Evolutionary conservation across 257 asterid genomes (phyloP).

Genomic region (Ligustrum vulgare): DNA sequence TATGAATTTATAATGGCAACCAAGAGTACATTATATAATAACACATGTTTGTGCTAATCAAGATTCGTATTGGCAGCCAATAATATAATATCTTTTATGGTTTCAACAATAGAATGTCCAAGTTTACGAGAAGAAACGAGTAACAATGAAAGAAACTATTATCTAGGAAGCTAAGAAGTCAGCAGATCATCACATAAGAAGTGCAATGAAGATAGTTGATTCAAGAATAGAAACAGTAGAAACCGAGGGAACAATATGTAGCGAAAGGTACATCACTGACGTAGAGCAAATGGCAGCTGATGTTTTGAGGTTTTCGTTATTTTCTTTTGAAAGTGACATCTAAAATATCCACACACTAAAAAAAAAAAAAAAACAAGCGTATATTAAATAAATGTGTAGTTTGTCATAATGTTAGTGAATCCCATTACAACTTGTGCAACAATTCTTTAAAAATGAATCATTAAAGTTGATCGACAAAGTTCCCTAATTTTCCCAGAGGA

Average conservation of each 20-base stretch:
- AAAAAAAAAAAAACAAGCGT: background rate
- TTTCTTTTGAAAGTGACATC: background rate
- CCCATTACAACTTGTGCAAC: background rate
- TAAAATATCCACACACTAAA: too few species aligned
- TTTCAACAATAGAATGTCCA: background rate
- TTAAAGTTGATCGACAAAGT: background rate
- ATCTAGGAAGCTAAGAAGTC: background rate
- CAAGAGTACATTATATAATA: background rate
- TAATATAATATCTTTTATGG: background rate
- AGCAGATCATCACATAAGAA: background rate
- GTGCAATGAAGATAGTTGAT: background rate
- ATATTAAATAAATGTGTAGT: background rate
- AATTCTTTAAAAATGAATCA: background rate
- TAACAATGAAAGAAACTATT: background rate
- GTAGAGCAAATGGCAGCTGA: too few species aligned
- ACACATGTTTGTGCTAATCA: background rate
- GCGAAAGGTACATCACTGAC: too few species aligned
- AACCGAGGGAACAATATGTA: background rate
- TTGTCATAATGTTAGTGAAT: background rate
- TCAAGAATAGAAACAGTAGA: background rate
- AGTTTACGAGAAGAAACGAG: background rate
- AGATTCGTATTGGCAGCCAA: background rate
- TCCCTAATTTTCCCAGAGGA: background rate
- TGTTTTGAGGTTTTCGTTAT: too few species aligned
- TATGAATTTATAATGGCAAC: background rate